Percentiles rank a stretch among this genome's conserved stretches.
phyloP scores from a whole-genome alignment of 257 asterid species.

The Salvia miltiorrhiza region DNA sequence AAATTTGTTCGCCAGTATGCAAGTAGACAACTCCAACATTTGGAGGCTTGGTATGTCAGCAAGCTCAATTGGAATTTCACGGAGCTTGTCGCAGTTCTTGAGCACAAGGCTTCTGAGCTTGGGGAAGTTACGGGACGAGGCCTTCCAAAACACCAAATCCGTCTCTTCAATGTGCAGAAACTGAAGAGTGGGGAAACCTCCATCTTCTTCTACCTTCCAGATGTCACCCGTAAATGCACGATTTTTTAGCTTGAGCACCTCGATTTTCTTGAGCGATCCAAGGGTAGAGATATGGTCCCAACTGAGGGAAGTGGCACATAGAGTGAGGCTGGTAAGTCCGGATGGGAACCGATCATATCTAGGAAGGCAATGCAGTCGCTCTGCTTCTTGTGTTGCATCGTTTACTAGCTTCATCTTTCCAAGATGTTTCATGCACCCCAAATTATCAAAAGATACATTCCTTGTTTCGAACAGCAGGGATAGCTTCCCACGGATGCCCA shows the following conservation, averaged over 20 bases:
- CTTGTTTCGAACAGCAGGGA: neutral
- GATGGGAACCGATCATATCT: neutral
- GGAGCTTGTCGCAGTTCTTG: neutral
- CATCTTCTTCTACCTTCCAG: neutral
- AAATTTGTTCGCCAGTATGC: neutral
- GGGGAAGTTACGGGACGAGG: neutral
- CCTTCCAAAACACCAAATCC: neutral
- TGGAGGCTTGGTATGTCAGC: neutral
- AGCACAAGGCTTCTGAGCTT: neutral
- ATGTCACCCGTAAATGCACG: neutral
- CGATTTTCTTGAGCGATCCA: neutral
- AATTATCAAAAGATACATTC: neutral
- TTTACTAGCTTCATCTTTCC: neutral
- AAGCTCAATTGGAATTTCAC: neutral
- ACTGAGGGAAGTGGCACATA: neutral
- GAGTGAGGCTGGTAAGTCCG: neutral
- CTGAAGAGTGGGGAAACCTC: neutral
- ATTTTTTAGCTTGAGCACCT: neutral
- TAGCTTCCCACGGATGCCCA: neutral
- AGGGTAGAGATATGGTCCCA: neutral
- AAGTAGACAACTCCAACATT: neutral
- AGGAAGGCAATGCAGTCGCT: neutral
- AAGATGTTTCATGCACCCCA: neutral
- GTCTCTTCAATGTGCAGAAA: neutral
- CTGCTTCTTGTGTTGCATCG: neutral